These are phyloP conservation scores for Exophiala phaeomuriformis DNA, from an alignment of 2,329 filamentous ascomycete genomes.

Conservation along the genomic window DNA sequence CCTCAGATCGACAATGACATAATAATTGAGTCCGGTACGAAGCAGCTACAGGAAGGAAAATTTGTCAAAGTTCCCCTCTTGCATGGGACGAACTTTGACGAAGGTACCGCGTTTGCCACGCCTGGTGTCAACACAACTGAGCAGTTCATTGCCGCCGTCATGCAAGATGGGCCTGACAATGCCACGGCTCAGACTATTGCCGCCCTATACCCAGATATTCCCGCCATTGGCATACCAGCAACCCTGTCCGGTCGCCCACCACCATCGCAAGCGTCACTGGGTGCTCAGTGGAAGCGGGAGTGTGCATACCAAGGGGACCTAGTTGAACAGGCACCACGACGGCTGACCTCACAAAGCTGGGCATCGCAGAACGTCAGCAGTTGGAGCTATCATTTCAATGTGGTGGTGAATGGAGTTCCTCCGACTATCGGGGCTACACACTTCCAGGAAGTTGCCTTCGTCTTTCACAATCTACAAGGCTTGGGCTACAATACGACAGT, in stretches of 20 bases:
- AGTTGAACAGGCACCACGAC: conserved; percentile 50
- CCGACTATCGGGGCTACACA: conserved; percentile 43
- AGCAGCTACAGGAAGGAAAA: conserved; percentile 49
- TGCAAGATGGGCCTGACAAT: conserved; percentile 22
- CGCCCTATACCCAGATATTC: conserved; percentile 48
- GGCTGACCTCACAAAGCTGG: conserved; percentile 48
- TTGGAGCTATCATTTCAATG: conserved; percentile 59
- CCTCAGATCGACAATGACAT: conserved; percentile 47
- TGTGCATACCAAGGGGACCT: conserved; percentile 51
- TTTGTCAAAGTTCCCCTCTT: conserved; percentile 61
- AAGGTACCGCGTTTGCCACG: conserved; percentile 53
- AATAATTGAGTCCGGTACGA: conserved; percentile 42
- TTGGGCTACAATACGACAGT: conserved; percentile 17
- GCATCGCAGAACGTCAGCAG: conserved; percentile 43
- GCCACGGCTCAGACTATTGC: conserved; percentile 32
- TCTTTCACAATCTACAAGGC: conserved; percentile 44
- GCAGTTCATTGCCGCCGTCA: conserved; percentile 44
- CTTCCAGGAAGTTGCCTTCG: conserved; percentile 51
- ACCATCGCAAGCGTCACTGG: conserved; percentile 25
- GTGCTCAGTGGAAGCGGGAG: conserved; percentile 48
- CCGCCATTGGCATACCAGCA: conserved; percentile 44
- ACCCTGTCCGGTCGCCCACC: conserved; percentile 30
- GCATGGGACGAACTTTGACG: conserved; percentile 58
- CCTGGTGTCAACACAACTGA: conserved; percentile 48
- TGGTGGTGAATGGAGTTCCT: conserved; percentile 41